Evolutionary conservation across 75 land plant species (phyloP), one percentile per base, ranked within the genome.

Genomic region (Pinus tabuliformis): DNA sequence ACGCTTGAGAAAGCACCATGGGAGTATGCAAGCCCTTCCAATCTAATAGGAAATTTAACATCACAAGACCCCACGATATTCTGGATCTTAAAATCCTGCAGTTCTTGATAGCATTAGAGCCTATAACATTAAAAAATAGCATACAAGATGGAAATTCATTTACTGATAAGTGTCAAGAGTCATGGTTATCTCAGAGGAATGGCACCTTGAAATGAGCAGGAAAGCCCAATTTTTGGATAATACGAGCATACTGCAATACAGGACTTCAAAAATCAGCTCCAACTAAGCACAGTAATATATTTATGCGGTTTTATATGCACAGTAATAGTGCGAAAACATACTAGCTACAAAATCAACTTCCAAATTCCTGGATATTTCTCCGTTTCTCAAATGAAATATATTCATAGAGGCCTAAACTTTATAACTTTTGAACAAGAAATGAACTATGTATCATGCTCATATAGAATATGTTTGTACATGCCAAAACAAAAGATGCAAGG

Each of bases 21-120:
- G 30, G 87, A 75, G 76, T 83, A 86, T 18, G 87, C 87, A 49
- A 86, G 83, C 36, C 87, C 87, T 76, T 86, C 87, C 59, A 86
- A 74, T 49, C 87, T 84, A 45, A 86, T 85, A 2, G 87, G 87
- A 64, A 86, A 86, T 71, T 86, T 86, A 36, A 86, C 87, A 73
- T 86, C 87, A 75, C 87, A 86, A 20, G 87, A 86, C 58, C 87
- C 87, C 20, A 86, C 87, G 63, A 86, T 86, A 80, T 86, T 86
- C 79, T 86, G 87, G 74, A 86, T 86, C 77, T 84, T 86, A 56
- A 86, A 86, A 36, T 86, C 87, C 87, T 86, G 87, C 78, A 56
- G 17, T 17, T 42, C 30, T 60, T 28, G 52, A 28, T 21, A 5
- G 11, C 20, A 11, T 73, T 24, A 73, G 11, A 26, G 6, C 58